Conservation (phyloP, 192 early-diverging fungal species). For the Neocallimastix lanati region DNA sequence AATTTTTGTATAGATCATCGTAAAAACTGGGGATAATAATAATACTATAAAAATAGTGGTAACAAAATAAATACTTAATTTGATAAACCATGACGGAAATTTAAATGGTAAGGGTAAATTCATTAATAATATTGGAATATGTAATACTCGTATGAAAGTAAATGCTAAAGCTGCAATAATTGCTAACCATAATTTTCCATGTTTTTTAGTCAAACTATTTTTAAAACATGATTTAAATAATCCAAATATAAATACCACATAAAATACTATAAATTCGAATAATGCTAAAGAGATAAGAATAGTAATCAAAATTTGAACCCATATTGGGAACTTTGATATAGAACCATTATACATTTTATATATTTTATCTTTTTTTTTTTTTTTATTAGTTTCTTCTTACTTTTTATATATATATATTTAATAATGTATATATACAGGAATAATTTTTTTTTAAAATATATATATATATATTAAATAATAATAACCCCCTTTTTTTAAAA, state of each 20-base stretch:
- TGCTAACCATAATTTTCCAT: not conserved
- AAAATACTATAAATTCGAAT: not conserved
- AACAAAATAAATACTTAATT: not conserved
- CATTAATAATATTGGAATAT: not conserved
- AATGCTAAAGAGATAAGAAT: not conserved
- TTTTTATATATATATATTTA: no score
- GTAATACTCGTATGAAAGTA: not conserved
- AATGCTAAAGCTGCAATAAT: not conserved
- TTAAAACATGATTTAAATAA: not conserved
- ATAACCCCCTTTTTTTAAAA: no score
- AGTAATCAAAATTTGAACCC: not conserved
- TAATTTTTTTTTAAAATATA: no score
- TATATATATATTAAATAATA: no score
- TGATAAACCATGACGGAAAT: not conserved
- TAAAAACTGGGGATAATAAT: not conserved
- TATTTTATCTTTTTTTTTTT: not conserved
- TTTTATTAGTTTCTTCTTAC: no score
- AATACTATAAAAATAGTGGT: not conserved
- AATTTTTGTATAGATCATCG: not conserved
- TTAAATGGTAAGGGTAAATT: not conserved
- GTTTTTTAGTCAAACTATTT: not conserved
- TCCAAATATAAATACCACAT: not conserved
- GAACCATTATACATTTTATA: not conserved
- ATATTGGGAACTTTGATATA: not conserved
- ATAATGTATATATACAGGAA: no score